Evolutionary conservation across 2,329 filamentous ascomycete species (phyloP), one percentile per base, ranked within the genome.

Genomic region (Teratosphaeria epicoccoides): DNA sequence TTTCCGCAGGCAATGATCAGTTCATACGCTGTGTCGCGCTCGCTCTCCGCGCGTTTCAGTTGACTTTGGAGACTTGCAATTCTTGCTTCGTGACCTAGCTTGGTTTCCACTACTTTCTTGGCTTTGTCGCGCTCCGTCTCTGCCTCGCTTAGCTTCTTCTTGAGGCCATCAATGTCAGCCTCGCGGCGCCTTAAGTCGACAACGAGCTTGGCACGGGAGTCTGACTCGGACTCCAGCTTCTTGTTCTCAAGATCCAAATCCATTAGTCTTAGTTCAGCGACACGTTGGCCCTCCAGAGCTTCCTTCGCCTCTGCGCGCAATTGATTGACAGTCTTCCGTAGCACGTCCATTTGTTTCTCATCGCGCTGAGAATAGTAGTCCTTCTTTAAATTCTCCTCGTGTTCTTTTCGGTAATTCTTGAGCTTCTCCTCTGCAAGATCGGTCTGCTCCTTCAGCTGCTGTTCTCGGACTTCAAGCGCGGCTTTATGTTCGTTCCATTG

Each of bases 291-390:
- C 6, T 69, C 66, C 55, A 81, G 76, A 1, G 76, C 74, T n/a
- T 74, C 70, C 61, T 76, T 74, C 12, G 81, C 62, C 59, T 82
- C 76, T 17, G 69, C 68, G 29, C 75, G 74, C 22, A 83, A 67
- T 26, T 68, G 77, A n/a, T 73, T 72, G 29, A 82, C 73, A 20
- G 83, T 63, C n/a, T 71, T 70, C 51, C 80, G 76, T 48, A 82
- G 65, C 0, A 79, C 78, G 24, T 74, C 71, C 24, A 65, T 66
- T 17, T 74, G 73, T 66, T 81, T 81, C 55, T 79, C 74, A 47
- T 70, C 71, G 57, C 58, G 40, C 73, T 71, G 17, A 74, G 67
- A 59, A 73, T 73, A 55, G 66, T 73, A 69, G 11, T 78, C 70
- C 57, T 76, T 73, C 53, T 71, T 72, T 12, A 79, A 63, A n/a